Conservation (phyloP, 2,329 filamentous ascomycete species). For the Trichoderma semiorbis region DNA sequence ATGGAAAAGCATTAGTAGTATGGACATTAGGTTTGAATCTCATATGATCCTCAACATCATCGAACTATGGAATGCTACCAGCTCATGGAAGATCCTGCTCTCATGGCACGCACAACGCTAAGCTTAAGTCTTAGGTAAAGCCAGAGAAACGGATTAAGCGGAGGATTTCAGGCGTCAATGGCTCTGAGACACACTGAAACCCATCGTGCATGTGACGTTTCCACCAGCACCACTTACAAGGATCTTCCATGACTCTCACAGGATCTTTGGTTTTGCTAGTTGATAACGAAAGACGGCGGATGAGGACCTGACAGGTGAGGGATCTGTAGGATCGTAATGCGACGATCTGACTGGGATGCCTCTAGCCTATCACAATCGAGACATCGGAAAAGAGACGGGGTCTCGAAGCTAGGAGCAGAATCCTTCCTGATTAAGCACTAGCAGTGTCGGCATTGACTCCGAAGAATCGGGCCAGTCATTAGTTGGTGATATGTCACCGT, state of each 20-base stretch:
- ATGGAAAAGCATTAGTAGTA: neutral
- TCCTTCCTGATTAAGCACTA: neutral
- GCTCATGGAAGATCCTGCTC: neutral
- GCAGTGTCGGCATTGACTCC: neutral
- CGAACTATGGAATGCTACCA: neutral
- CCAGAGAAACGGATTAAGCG: neutral
- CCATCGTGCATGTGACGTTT: neutral
- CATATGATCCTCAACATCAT: neutral
- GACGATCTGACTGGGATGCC: neutral
- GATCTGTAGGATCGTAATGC: neutral
- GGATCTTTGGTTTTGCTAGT: neutral
- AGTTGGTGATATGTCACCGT: neutral
- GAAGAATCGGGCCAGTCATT: neutral
- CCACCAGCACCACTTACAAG: neutral
- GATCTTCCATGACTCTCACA: neutral
- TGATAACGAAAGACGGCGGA: neutral
- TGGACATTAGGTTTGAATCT: neutral
- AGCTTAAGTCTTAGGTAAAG: neutral
- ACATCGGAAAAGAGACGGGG: neutral
- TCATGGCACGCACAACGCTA: neutral
- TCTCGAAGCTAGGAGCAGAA: neutral
- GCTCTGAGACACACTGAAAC: neutral
- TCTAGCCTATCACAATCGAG: neutral
- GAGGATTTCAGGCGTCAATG: neutral
- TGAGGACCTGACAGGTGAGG: neutral